These are phyloP conservation scores for Hygrocybe punicea DNA, from an alignment of 768 basidiomycete genomes.

Conservation along the genomic window DNA sequence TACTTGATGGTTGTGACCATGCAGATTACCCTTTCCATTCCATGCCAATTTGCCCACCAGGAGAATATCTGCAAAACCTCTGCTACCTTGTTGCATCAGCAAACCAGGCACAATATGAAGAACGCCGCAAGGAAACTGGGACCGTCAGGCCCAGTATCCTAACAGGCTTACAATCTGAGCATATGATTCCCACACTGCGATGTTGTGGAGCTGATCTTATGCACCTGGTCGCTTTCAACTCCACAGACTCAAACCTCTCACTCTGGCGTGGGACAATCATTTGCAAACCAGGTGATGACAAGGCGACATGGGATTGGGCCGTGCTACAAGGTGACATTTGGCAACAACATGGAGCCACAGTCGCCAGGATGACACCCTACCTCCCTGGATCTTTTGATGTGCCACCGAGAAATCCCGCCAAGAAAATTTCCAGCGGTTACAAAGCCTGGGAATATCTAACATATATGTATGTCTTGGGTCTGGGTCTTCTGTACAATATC, in stretches of 20 bases:
- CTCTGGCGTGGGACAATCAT: slow-evolving; percentile 19
- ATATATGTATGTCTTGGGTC: slow-evolving; percentile 21
- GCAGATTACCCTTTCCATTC: slow-evolving; percentile 9
- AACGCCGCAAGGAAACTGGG: slow-evolving; percentile 30
- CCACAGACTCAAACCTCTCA: slow-evolving; percentile 31
- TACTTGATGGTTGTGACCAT: slow-evolving; percentile 20
- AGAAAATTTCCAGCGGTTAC: slow-evolving; percentile 32
- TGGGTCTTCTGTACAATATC: slow-evolving; percentile 9
- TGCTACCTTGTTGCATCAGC: slow-evolving; percentile 17
- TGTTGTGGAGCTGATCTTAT: slow-evolving; percentile 33
- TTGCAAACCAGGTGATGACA: slow-evolving; percentile 20
- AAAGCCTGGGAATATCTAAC: slow-evolving; percentile 35
- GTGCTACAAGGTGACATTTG: slow-evolving; percentile 15
- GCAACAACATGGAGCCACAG: slow-evolving; percentile 15
- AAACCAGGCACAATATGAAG: slow-evolving; percentile 27
- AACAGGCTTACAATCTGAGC: slow-evolving; percentile 35
- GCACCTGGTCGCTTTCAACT: slow-evolving; percentile 36
- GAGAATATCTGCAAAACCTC: neutral
- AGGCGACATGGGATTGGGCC: slow-evolving; percentile 30
- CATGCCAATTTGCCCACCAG: neutral
- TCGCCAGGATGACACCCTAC: slow-evolving; percentile 2
- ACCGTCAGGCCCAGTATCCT: slow-evolving; percentile 37
- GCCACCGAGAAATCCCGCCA: slow-evolving; percentile 14
- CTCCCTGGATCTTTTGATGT: slow-evolving; percentile 16
- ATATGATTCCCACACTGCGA: slow-evolving; percentile 32